These are phyloP conservation scores for Chenopodium album DNA, from an alignment of 148 eudicot genomes.

Conservation along the genomic window DNA sequence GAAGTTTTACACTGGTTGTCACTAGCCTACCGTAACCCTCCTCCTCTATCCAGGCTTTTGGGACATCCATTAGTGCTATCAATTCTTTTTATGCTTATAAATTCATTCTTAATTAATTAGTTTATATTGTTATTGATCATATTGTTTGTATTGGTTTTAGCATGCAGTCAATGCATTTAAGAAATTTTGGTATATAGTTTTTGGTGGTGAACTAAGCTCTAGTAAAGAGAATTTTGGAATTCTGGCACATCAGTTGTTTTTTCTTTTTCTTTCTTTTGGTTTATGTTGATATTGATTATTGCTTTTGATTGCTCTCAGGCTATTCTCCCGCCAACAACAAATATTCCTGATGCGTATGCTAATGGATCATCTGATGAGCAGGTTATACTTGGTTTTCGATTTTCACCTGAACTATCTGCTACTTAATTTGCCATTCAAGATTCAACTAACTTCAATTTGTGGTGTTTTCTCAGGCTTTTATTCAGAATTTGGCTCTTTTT, in stretches of 20 bases:
- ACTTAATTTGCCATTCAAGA: background rate
- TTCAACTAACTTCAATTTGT: constrained; percentile 8
- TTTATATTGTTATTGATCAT: background rate
- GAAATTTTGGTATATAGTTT: background rate
- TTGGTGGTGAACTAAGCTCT: background rate
- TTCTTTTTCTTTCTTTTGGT: background rate
- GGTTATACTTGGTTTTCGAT: constrained; percentile 34
- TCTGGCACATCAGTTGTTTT: constrained; percentile 1
- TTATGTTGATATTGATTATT: background rate
- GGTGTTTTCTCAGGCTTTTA: constrained; percentile 71
- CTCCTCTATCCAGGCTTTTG: background rate
- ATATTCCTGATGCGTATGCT: constrained; percentile 80
- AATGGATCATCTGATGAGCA: constrained; percentile 86
- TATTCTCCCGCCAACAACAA: constrained; percentile 68
- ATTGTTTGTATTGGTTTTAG: background rate
- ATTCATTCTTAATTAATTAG: background rate
- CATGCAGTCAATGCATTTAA: background rate
- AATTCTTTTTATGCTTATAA: too few species aligned
- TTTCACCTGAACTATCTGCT: background rate
- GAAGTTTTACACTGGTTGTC: too few species aligned
- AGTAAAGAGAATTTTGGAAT: background rate
- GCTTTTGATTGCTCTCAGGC: constrained; percentile 36
- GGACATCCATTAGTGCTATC: background rate
- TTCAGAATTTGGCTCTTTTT: constrained; percentile 91
- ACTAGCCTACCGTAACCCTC: too few species aligned